Evolutionary conservation across 2,329 filamentous ascomycete species (phyloP), one percentile per base, ranked within the genome.

Genomic region (Ampelomyces quisqualis): DNA sequence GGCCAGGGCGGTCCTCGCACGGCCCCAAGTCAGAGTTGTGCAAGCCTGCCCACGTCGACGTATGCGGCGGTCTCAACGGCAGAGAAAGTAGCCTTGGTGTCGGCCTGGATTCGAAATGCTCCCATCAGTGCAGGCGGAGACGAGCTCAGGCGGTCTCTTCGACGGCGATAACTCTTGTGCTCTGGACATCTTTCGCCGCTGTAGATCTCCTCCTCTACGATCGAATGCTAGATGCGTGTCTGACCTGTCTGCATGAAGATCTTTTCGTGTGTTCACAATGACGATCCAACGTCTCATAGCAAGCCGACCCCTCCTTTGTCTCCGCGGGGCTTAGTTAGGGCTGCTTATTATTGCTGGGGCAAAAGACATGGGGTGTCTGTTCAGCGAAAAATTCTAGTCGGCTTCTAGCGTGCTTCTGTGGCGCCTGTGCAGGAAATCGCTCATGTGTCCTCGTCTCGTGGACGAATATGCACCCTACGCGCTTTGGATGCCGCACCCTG

Each of bases 381-480:
- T 49, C 51, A 55, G 53, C 49, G 37, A 34, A 26, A 45, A 6
- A 14, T 56, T 58, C 55, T 55, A 57, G 51, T 22, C 18, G 3
- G 3, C 46, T 58, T 58, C 55, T 55, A 58, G 49, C 46, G 37
- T 31, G 29, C 45, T 59, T 57, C 53, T 35, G 18, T 47, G 51
- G 49, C 51, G 41, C 20, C n/a, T n/a, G n/a, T n/a, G n/a, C n/a
- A n/a, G n/a, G n/a, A n/a, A n/a, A n/a, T n/a, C n/a, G n/a, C n/a
- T n/a, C n/a, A n/a, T n/a, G n/a, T n/a, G n/a, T n/a, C n/a, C 30
- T 30, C 32, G 27, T 24, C 29, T 33, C 30, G 23, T 21, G 26
- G 13, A 27, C 14, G 8, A 27, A 11, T 17, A 17, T 23, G 10
- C 27, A 30, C 10, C 29, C 27, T 20, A 35, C 38, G 32, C 22